These are phyloP conservation scores for Fistulinella staudtii DNA, from an alignment of 1,284 basidiomycete species.

Conservation along the genomic window DNA sequence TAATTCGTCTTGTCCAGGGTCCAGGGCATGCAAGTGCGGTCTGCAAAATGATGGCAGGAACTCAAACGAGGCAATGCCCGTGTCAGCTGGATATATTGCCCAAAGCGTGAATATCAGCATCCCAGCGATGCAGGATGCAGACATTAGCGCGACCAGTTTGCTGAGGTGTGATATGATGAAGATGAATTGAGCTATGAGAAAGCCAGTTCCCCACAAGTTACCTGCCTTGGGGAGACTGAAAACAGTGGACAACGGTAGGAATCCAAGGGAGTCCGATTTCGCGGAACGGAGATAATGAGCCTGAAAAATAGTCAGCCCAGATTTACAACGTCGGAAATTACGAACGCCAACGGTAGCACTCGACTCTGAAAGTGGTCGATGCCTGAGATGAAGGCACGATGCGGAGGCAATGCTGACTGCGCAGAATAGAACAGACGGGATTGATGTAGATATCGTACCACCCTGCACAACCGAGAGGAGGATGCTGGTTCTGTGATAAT, in stretches of 20 bases:
- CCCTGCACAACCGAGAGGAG: conserved; percentile 25
- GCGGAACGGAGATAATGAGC: conserved; percentile 23
- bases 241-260: conserved; percentile 22
- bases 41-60: conserved; percentile 6
- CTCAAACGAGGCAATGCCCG: conserved; percentile 2
- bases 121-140: conserved; percentile 5
- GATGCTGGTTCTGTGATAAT: conserved; percentile 20
- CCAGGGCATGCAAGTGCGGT: conserved; percentile 6
- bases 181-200: conserved; percentile 23
- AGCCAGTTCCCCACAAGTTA: conserved; percentile 26
- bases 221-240: conserved; percentile 29
- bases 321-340: neutral
- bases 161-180: conserved; percentile 16
- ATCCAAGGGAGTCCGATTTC: conserved; percentile 20
- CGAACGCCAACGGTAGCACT: conserved; percentile 25
- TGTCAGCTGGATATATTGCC: conserved; percentile 22
- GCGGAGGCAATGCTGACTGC: conserved; percentile 26
- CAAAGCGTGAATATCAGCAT: conserved; percentile 18
- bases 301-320: conserved; percentile 14
- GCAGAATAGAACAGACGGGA: conserved; percentile 25
- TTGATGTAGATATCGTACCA: conserved; percentile 16
- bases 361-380: conserved; percentile 20
- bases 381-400: conserved; percentile 27
- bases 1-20: neutral
- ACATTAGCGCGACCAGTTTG: conserved; percentile 13